Conservation (phyloP, 805 yeast genomes). For the Kazachstania africana region DNA sequence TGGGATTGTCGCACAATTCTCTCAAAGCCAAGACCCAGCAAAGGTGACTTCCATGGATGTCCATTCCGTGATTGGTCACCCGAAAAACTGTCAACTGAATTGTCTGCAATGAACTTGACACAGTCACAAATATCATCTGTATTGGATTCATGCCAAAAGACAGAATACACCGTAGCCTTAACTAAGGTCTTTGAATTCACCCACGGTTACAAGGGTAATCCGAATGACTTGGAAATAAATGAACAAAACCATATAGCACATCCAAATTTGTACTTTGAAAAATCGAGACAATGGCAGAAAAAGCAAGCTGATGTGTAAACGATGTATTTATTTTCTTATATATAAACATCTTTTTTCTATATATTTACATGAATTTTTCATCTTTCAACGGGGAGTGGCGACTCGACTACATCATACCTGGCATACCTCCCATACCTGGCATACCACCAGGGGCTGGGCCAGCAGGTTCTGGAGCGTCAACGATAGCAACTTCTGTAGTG, state of each 20-base stretch:
- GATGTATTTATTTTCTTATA: not conserved
- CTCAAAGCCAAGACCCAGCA: slow-evolving; percentile 55
- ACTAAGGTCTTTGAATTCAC: slow-evolving; percentile 76
- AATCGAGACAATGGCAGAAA: slow-evolving; percentile 49
- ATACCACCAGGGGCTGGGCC: slow-evolving; percentile 41
- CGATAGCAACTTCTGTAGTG: slow-evolving; percentile 97
- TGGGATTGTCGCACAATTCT: slow-evolving; percentile 74
- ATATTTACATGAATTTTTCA: slow-evolving; percentile 3
- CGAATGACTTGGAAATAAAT: slow-evolving; percentile 28
- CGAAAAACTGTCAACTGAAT: slow-evolving; percentile 47
- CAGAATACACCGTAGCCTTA: slow-evolving; percentile 78
- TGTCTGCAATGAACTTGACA: slow-evolving; percentile 43
- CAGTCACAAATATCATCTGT: slow-evolving; percentile 43
- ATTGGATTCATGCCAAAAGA: slow-evolving; percentile 52
- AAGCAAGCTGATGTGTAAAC: slow-evolving; percentile 10
- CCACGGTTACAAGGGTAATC: slow-evolving; percentile 21
- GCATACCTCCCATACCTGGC: slow-evolving; percentile 46
- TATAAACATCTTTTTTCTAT: slow-evolving; percentile 1
- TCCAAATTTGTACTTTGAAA: slow-evolving; percentile 80
- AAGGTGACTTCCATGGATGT: slow-evolving; percentile 78
- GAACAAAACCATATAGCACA: slow-evolving; percentile 61
- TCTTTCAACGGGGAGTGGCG: no score
- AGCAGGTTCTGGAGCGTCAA: slow-evolving; percentile 82
- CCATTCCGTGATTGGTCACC: slow-evolving; percentile 70
- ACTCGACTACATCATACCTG: slow-evolving; percentile 14